Percentiles rank a stretch among this genome's conserved stretches.
phyloP scores from a whole-genome alignment of 2,329 filamentous ascomycete species.

The Penicillium sp. region DNA sequence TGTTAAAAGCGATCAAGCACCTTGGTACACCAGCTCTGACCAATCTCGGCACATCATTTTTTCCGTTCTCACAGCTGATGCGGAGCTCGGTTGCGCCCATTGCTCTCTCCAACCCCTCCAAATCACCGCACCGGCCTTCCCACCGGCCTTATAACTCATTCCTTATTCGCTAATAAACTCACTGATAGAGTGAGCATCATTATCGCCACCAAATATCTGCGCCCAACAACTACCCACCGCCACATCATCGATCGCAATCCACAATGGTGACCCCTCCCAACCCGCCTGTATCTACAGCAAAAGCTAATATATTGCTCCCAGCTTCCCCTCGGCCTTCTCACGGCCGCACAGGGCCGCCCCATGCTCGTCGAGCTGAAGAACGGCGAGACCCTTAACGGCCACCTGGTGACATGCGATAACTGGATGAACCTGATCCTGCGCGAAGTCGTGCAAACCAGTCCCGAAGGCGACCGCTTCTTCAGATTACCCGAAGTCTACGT shows the following conservation, averaged over 20 bases:
- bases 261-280: conserved; percentile 19
- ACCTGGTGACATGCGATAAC: conserved; percentile 94
- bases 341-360: conserved; percentile 92
- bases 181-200: background rate
- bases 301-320: conserved; percentile 27
- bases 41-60: conserved; percentile 23
- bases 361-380: conserved; percentile 98
- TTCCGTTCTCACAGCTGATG: conserved; percentile 23
- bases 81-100: conserved; percentile 21
- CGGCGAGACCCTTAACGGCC: conserved; percentile 94
- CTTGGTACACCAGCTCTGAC: background rate
- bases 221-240: conserved; percentile 22
- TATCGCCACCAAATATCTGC: background rate
- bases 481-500: conserved; percentile 92
- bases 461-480: conserved; percentile 92
- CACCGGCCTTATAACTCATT: background rate
- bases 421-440: conserved; percentile 99
- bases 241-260: conserved; percentile 19
- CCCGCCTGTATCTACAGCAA: background rate
- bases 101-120: conserved; percentile 12
- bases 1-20: background rate
- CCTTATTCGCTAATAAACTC: background rate
- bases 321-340: conserved; percentile 77
- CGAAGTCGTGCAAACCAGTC: conserved; percentile 94
- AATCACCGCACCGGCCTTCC: conserved; percentile 2